These are phyloP conservation scores for Chaetomiaceae sp. DNA, from an alignment of 2,329 filamentous ascomycete genomes.

Conservation along the genomic window DNA sequence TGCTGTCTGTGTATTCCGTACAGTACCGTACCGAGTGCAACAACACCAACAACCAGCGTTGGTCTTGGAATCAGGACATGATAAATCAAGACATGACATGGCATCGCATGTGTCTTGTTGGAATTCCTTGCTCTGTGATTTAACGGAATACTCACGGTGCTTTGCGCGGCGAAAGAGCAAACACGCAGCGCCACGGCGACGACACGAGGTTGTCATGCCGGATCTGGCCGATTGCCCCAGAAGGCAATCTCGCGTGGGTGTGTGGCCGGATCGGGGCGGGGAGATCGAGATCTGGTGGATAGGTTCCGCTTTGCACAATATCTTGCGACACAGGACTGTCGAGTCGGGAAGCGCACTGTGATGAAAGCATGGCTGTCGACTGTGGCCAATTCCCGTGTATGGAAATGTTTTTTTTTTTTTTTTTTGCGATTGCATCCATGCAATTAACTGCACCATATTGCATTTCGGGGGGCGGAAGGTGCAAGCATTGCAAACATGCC, in stretches of 20 bases:
- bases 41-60: too few species aligned
- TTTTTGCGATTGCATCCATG: too few species aligned
- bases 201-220: conserved; percentile 1
- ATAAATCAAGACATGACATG: too few species aligned
- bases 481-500: too few species aligned
- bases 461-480: neutral
- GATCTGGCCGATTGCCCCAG: neutral
- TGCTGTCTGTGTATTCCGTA: too few species aligned
- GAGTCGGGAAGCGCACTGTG: conserved; percentile 1
- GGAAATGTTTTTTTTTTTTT: neutral
- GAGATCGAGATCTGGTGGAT: conserved; percentile 5
- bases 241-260: neutral
- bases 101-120: too few species aligned
- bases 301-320: neutral
- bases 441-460: neutral
- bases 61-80: too few species aligned
- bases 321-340: neutral
- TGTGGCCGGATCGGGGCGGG: conserved; percentile 3
- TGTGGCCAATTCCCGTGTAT: neutral
- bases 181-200: neutral
- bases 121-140: neutral
- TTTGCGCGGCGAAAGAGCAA: neutral
- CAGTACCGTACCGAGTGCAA: too few species aligned
- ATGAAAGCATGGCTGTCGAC: neutral
- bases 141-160: neutral